Base-by-base conservation (phyloP, 805 yeast genomes). In the Torulaspora franciscae region DNA sequence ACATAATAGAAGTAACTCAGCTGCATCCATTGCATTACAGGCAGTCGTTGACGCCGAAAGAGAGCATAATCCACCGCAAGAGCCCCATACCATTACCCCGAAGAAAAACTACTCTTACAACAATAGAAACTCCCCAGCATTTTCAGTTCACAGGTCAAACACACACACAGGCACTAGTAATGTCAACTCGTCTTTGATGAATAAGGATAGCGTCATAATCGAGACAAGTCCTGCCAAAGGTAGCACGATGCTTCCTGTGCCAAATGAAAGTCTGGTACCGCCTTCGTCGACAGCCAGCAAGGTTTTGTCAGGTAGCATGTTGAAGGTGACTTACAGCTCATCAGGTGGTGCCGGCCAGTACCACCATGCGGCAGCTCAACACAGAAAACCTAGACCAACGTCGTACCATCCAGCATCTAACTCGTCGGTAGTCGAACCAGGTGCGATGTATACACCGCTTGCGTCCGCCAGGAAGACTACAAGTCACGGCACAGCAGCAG, bases 371-470 rank as follows among this genome's bases (percentile, higher is more conserved):
- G 35, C 49, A 1, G 27, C 77, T 7, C 76, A 73, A 24, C 70
- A 72, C 41, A 75, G 79, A 61, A 81, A 77, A 57, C 90, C 88
- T 46, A 76, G 95, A 61, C 95, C 95, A 33, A 85, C 91, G 0
- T 84, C 93, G 7, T 85, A 83, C 58, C 90, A 85, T 59, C 95
- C 95, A 3, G 52, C 54, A 4, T 40, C 52, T 24, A 47, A 42
- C 37, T 35, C 43, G 7, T 30, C 47, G 13, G 43, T 27, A 3
- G 28, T 30, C 13, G 48, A 39, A 4, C 19, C 45, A 6, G 30
- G 34, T 14, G 19, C 33, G n/a, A 34, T 43, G 4, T 24, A 58
- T 40, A 34, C 60, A 52, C 39, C 33, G 10, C 17, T 44, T n/a
- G 45, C 47, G 28, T 40, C 32, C 13, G 41, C 10, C 61, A 68